These are phyloP conservation scores for Calonectria pauciramosa DNA, from an alignment of 2,329 filamentous ascomycete genomes.

Conservation along the genomic window DNA sequence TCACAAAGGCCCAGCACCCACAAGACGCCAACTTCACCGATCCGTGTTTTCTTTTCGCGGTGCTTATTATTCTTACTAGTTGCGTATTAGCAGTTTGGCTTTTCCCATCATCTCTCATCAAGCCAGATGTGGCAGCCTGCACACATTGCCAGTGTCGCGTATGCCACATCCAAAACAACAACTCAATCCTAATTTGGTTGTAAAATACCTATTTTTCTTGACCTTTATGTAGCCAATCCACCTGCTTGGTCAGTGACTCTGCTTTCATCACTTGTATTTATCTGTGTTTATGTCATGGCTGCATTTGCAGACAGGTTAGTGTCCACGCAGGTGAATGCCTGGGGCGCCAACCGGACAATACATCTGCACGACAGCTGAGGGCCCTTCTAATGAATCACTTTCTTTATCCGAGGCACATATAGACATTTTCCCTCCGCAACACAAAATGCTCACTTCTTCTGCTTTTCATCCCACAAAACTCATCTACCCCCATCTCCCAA, in stretches of 20 bases:
- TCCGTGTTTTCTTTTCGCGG: neutral
- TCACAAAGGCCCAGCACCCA: constrained; percentile 1
- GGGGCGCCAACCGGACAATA: constrained; percentile 3
- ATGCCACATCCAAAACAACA: neutral
- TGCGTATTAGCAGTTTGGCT: neutral
- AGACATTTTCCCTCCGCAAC: neutral
- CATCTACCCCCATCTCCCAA: neutral
- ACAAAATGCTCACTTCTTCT: constrained; percentile 1
- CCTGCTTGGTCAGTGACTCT: neutral
- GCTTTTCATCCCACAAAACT: neutral
- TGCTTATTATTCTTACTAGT: neutral
- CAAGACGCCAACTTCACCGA: neutral
- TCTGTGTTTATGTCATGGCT: neutral
- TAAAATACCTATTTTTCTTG: neutral
- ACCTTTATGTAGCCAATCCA: constrained; percentile 7
- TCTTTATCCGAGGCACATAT: neutral
- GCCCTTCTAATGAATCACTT: neutral
- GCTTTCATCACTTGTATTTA: neutral
- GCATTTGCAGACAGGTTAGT: neutral
- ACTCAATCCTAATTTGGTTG: neutral
- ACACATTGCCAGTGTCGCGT: neutral
- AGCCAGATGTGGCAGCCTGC: neutral
- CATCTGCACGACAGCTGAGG: neutral
- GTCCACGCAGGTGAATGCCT: constrained; percentile 4
- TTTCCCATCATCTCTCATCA: neutral